These are phyloP conservation scores for Phytophthora fragariae DNA, from an alignment of 352 stramenopile genomes.

Conservation along the genomic window DNA sequence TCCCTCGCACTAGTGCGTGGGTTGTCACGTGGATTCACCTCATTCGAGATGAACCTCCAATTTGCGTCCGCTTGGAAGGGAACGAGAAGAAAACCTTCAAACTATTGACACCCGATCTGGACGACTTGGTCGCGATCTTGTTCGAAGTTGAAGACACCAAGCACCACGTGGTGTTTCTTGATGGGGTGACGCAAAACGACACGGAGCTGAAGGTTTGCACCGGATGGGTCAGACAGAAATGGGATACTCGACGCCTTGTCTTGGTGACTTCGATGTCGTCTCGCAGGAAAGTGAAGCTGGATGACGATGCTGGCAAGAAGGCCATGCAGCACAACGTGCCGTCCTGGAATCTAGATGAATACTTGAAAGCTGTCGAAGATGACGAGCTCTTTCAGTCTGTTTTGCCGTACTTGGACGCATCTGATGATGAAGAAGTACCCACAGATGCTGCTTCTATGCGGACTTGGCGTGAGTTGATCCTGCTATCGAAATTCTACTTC, in stretches of 20 bases:
- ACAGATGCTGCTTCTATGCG: neutral
- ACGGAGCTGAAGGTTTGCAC: neutral
- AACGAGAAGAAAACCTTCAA: constrained; percentile 8
- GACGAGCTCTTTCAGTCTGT: neutral
- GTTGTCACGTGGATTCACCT: constrained; percentile 20
- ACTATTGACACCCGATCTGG: too few species aligned
- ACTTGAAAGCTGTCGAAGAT: neutral
- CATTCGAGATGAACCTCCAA: neutral
- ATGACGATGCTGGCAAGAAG: too few species aligned
- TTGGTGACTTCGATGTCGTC: neutral
- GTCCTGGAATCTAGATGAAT: neutral
- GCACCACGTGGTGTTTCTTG: constrained; percentile 16
- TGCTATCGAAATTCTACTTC: constrained; percentile 19
- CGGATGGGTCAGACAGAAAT: constrained; percentile 1
- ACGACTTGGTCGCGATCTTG: neutral
- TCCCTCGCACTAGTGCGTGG: neutral
- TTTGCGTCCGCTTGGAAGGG: constrained; percentile 18
- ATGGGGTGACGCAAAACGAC: neutral
- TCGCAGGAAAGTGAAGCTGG: neutral
- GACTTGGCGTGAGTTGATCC: constrained; percentile 3
- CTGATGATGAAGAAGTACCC: constrained; percentile 3
- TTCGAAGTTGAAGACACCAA: constrained; percentile 7
- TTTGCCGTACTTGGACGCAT: neutral
- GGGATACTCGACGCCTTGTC: neutral
- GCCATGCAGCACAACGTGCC: neutral